Conservation (phyloP, 768 basidiomycete genomes). For the Chlorophyllum brunneum region DNA sequence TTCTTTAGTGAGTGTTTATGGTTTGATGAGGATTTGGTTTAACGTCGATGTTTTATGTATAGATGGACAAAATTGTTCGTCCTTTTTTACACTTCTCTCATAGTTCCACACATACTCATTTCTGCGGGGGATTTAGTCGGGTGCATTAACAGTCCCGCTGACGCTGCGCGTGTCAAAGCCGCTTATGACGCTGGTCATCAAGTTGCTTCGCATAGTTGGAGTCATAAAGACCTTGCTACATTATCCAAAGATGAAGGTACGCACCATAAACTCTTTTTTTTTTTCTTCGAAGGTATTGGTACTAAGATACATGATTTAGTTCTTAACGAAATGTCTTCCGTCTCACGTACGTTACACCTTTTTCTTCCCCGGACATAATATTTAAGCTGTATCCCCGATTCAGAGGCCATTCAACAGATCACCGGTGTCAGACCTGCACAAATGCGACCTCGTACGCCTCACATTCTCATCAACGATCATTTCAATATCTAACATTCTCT, state of each 20-base stretch:
- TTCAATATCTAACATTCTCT: not conserved
- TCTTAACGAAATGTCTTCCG: slow-evolving; percentile 8
- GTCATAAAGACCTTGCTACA: slow-evolving; percentile 21
- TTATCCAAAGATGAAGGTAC: slow-evolving; percentile 15
- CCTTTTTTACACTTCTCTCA: not conserved
- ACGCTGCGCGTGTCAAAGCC: slow-evolving; percentile 15
- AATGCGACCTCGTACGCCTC: slow-evolving; percentile 22
- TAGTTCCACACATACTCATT: not conserved
- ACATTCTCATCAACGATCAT: not conserved
- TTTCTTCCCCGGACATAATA: not conserved
- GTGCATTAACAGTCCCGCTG: slow-evolving; percentile 23
- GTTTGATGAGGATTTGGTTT: too few species aligned
- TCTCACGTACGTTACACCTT: not conserved
- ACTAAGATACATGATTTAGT: not conserved
- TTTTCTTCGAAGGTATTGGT: not conserved
- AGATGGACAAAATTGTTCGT: slow-evolving; percentile 13
- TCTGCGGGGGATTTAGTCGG: slow-evolving; percentile 14
- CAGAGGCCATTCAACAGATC: slow-evolving; percentile 22
- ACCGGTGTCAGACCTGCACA: slow-evolving; percentile 21
- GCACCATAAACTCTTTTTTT: not conserved
- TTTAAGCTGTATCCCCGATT: not conserved
- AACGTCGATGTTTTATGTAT: not conserved
- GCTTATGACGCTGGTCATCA: slow-evolving; percentile 24
- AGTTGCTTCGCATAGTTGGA: slow-evolving; percentile 29
- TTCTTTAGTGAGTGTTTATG: slow-evolving; percentile 27